Evolutionary conservation across 2,329 filamentous ascomycete species (phyloP).

Genomic region (Claviceps sp.): DNA sequence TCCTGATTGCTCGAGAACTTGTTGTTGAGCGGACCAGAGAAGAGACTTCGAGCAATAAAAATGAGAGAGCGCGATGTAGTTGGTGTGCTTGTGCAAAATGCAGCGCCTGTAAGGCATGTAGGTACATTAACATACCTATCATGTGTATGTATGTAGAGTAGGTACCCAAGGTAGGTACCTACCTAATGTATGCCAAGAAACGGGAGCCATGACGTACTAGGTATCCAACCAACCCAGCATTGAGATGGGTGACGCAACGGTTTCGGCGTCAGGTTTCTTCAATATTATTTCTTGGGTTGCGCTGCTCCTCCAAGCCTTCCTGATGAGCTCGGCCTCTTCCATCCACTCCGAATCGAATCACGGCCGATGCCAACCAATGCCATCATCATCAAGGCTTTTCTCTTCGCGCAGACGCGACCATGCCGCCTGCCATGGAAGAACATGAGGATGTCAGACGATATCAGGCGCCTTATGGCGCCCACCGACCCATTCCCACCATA

Average conservation of each 20-base stretch:
- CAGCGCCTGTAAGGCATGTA: no score
- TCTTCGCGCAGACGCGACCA: conserved; percentile 10
- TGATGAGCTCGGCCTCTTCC: neutral
- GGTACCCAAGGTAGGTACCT: no score
- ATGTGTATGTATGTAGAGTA: no score
- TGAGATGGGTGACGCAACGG: neutral
- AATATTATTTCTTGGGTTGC: neutral
- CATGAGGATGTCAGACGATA: conserved; percentile 25
- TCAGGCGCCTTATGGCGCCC: conserved; percentile 27
- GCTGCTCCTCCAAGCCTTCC: neutral
- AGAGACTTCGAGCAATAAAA: no score
- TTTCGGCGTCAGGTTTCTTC: neutral
- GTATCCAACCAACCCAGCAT: neutral
- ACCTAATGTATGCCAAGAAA: neutral
- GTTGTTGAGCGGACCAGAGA: no score
- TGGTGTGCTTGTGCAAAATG: no score
- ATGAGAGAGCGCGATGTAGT: no score
- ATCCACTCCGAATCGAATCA: no score
- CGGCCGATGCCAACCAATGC: neutral
- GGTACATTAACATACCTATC: no score
- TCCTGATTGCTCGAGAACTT: no score
- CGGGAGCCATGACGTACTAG: conserved; percentile 3
- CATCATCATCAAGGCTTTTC: neutral
- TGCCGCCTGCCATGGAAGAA: conserved; percentile 24
- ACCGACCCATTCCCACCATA: conserved; percentile 34